These are phyloP conservation scores for Juncus inflexus DNA, from an alignment of 176 grass and related monocot species.

Conservation along the genomic window DNA sequence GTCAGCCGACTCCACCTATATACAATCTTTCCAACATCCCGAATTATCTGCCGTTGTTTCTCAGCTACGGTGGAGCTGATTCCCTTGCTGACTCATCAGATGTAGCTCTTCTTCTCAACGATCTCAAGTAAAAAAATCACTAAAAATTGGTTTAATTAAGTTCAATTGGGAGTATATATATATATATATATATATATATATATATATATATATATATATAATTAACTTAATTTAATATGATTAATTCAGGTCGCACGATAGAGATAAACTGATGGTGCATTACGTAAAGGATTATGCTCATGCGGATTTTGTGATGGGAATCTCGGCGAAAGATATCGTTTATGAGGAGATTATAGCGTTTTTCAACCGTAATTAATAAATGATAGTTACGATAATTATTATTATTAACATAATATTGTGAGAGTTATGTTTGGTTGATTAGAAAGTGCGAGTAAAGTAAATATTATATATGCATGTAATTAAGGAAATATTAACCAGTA, in stretches of 20 bases:
- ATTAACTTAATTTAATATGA: background rate
- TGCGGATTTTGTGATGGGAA: slow-evolving; percentile 33
- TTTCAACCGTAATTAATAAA: slow-evolving; percentile 16
- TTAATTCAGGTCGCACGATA: slow-evolving; percentile 19
- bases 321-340: slow-evolving; percentile 29
- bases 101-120: slow-evolving; percentile 16
- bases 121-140: slow-evolving; percentile 18
- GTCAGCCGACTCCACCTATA: slow-evolving; percentile 14
- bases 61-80: slow-evolving; percentile 40
- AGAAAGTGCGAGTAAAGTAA: background rate
- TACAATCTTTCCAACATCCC: slow-evolving; percentile 39
- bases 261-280: slow-evolving; percentile 31
- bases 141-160: background rate
- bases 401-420: background rate
- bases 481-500: no score
- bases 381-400: no score
- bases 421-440: background rate
- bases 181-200: slow-evolving; percentile 4
- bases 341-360: slow-evolving; percentile 27
- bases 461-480: no score
- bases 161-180: background rate
- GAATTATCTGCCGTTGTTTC: slow-evolving; percentile 24
- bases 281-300: slow-evolving; percentile 40
- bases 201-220: no score
- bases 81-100: slow-evolving; percentile 24